Evolutionary conservation across 768 basidiomycete species (phyloP).

Genomic region (Ramaria rubella): DNA sequence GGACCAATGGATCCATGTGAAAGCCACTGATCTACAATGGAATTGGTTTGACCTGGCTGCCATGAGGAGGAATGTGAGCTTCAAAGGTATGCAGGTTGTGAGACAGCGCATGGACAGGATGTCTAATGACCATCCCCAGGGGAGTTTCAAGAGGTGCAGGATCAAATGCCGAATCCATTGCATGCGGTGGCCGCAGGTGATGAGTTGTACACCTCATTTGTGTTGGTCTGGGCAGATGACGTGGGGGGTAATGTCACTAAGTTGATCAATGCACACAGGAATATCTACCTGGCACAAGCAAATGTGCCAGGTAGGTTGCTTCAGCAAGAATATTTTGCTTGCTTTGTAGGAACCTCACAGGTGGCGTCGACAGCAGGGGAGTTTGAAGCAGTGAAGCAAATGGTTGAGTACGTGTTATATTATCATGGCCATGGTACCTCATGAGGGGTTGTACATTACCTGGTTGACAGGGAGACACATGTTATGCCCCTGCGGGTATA

Average conservation of each 20-base stretch:
- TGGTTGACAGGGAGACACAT: conserved; percentile 8
- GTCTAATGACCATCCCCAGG: neutral
- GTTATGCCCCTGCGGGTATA: conserved; percentile 5
- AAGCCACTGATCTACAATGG: neutral
- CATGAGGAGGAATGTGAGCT: neutral
- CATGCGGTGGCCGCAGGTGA: neutral
- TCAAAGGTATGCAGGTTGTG: neutral
- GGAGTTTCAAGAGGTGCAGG: neutral
- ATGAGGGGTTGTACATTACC: too few species aligned
- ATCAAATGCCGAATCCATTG: conserved; percentile 8
- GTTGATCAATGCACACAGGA: conserved; percentile 9
- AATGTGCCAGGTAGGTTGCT: conserved; percentile 1
- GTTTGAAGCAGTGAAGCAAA: conserved; percentile 26
- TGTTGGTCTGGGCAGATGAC: conserved; percentile 11
- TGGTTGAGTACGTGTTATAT: conserved; percentile 25
- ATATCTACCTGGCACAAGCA: conserved; percentile 7
- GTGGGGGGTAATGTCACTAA: conserved; percentile 13
- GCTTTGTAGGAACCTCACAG: conserved; percentile 25
- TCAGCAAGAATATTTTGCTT: conserved; percentile 1
- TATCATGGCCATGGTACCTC: neutral
- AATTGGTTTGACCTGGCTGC: neutral
- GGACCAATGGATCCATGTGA: neutral
- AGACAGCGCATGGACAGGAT: neutral
- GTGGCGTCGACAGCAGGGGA: conserved; percentile 34
- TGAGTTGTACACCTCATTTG: conserved; percentile 5